Evolutionary conservation across 257 asterid genomes (phyloP).

Genomic region (Solanum paucissectum): DNA sequence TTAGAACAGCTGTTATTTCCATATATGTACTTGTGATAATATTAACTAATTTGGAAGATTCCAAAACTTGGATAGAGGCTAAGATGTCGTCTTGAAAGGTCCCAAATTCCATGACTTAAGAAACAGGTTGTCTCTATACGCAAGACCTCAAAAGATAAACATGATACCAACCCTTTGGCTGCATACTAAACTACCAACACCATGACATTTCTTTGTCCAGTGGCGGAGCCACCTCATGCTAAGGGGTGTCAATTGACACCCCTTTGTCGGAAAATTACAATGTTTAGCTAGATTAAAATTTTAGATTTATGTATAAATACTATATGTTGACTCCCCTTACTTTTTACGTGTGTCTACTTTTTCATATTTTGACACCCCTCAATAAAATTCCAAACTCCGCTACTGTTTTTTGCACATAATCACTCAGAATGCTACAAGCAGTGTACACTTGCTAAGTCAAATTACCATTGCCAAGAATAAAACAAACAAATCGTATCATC

Average conservation of each 20-base stretch:
- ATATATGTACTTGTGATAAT: background rate
- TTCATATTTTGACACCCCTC: background rate
- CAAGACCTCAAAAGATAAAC: background rate
- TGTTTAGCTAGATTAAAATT: background rate
- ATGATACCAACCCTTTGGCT: background rate
- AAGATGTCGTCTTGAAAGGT: background rate
- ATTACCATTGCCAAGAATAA: background rate
- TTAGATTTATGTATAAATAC: background rate
- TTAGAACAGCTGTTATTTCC: background rate
- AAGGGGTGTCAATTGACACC: background rate
- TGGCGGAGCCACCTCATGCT: background rate
- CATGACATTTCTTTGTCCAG: background rate
- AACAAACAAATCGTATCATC: slow-evolving; percentile 18
- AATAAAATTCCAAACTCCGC: background rate
- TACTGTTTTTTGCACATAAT: background rate
- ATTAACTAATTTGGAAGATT: background rate
- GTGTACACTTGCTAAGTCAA: slow-evolving; percentile 1
- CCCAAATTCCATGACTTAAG: background rate
- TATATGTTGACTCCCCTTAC: background rate
- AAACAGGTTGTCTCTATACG: background rate
- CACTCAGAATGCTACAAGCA: background rate
- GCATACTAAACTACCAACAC: background rate
- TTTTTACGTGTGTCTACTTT: background rate
- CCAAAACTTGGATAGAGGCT: background rate
- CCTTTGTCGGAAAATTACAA: background rate